These are phyloP conservation scores for Prunus fruticosa DNA, from an alignment of 306 rosid species.

Conservation along the genomic window DNA sequence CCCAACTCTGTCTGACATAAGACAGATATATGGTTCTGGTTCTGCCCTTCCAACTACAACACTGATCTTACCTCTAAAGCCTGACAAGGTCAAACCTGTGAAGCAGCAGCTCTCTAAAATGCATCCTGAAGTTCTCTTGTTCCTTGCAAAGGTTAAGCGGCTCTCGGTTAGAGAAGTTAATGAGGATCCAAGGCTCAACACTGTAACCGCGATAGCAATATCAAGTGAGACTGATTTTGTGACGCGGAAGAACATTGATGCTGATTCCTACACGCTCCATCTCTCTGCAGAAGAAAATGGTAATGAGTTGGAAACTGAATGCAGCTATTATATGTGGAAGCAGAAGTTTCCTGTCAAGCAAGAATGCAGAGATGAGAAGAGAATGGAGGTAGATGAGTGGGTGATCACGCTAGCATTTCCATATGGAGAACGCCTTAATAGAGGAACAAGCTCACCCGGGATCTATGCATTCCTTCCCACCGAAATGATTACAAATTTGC, in stretches of 20 bases:
- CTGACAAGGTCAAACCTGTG: constrained; percentile 57
- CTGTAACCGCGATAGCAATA: constrained; percentile 54
- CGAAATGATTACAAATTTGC: constrained; percentile 66
- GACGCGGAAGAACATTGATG: constrained; percentile 56
- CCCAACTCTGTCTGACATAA: constrained; percentile 44
- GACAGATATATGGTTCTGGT: constrained; percentile 40
- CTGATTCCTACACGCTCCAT: constrained; percentile 62
- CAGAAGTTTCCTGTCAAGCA: constrained; percentile 57
- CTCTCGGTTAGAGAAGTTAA: constrained; percentile 60
- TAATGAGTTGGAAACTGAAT: constrained; percentile 21
- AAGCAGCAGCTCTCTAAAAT: constrained; percentile 62
- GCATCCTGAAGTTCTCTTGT: constrained; percentile 66
- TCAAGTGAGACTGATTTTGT: constrained; percentile 41
- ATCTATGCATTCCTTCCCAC: constrained; percentile 77
- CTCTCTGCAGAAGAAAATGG: constrained; percentile 42
- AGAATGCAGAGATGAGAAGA: constrained; percentile 47
- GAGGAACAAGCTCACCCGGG: constrained; percentile 50
- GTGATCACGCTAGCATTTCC: constrained; percentile 67
- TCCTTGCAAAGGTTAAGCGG: constrained; percentile 60
- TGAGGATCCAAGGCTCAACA: constrained; percentile 33
- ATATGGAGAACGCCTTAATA: constrained; percentile 39
- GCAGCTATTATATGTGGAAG: constrained; percentile 65
- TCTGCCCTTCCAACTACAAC: constrained; percentile 54
- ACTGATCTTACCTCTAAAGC: constrained; percentile 63
- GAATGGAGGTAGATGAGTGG: constrained; percentile 59